Base-by-base conservation (phyloP, 306 rosid species). In the Prunus mira region DNA sequence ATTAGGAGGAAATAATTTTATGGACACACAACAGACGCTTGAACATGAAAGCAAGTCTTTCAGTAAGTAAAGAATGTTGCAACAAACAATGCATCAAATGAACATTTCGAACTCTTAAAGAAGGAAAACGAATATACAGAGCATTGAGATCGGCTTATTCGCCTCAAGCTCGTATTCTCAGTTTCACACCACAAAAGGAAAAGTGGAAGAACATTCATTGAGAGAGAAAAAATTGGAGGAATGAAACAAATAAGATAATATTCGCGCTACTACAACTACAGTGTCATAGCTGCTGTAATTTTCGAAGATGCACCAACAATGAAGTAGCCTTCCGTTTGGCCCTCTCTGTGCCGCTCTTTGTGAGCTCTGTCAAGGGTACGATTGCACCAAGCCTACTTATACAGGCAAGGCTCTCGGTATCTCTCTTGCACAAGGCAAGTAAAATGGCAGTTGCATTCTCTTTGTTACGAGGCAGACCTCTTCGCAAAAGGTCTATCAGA, bases 311-410 rank as follows among this genome's bases (percentile, higher is more conserved):
- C 83, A 88, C 97, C 87, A 96, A 67, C 84, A 92, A 86, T 64
- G 97, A 96, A 65, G 88, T 86, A 15, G 98, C 98, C 81, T 96
- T 96, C 79, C 99, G 76, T 83, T 92, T 92, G 55, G 98, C 93
- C 77, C 99, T 88, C 85, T 87, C 99, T 4, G 99, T 89, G 73
- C 99, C 98, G 32, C 79, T 87, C 75, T 82, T 78, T 3, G 96
- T 82, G 41, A 96, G 93, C 71, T 96, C 99, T 0, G 96, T 75
- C 76, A 96, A 84, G 11, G 98, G 98, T 57, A 96, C 87, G 80
- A 91, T 80, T 50, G 93, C 98, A 19, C 97, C 98, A 14, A 96
- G 99, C 87, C 97, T 84, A 73, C 93, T 89, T 67, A 92, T 74
- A 78, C 91, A 91, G 45, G 93, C 87, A 73, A 96, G 91, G 76